These are phyloP conservation scores for Thelonectria olida DNA, from an alignment of 2,329 filamentous ascomycete species.

Conservation along the genomic window DNA sequence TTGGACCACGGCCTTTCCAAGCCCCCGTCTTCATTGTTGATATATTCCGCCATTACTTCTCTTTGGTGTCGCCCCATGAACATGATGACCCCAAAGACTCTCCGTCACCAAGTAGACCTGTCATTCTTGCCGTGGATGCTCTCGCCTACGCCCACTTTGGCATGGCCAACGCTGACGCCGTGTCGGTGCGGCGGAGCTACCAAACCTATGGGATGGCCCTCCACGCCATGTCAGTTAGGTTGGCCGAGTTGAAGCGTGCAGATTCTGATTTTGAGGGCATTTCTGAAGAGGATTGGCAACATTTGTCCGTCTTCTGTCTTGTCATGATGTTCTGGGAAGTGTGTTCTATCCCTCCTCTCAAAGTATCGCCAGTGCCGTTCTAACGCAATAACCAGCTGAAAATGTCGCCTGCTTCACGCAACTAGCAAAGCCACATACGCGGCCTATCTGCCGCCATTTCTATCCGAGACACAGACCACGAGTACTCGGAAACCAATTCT, in stretches of 20 bases:
- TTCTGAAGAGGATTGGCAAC: constrained; percentile 3
- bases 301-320: constrained; percentile 1
- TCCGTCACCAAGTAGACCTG: not conserved
- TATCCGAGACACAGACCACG: not conserved
- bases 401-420: not conserved
- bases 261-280: not conserved
- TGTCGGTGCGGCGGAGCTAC: not conserved
- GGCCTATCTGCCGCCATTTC: not conserved
- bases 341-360: not conserved
- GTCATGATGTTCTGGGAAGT: constrained; percentile 3
- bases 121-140: not conserved
- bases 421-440: not conserved
- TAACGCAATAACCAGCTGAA: no score
- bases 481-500: not conserved
- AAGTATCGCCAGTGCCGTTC: no score
- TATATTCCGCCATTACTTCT: not conserved
- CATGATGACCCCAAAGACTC: not conserved
- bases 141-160: constrained; percentile 3
- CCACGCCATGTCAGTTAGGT: not conserved
- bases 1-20: not conserved
- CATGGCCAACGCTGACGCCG: not conserved
- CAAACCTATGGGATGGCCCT: not conserved
- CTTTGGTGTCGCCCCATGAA: not conserved
- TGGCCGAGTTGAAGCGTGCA: not conserved
- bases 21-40: not conserved